Evolutionary conservation across 768 basidiomycete species (phyloP), one percentile per base, ranked within the genome.

Genomic region (Suillus subalutaceus): DNA sequence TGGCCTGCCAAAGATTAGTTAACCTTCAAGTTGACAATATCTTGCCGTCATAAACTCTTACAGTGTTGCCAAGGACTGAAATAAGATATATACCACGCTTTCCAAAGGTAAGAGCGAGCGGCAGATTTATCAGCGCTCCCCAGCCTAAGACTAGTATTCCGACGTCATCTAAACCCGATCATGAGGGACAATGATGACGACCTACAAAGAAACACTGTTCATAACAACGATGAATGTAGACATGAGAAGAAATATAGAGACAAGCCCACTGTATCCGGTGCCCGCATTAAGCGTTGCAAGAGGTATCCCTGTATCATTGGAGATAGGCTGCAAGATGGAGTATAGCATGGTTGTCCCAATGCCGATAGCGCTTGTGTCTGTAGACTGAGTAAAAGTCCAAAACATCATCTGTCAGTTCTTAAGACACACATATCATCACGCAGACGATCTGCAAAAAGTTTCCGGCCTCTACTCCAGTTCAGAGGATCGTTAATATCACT

Each of bases 401-500:
- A n/a, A 38, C 35, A 30, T 53, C 32, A 40, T 26, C 12, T n/a
- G 23, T 41, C 9, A 58, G 63, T 32, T 4, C 26, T 64, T 37
- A 20, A 60, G 26, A 71, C 70, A 37, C 10, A 71, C 70, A 71
- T 20, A 71, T 68, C 70, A 71, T 68, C 3, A 71, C 44, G 30
- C 70, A 71, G 12, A 63, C 26, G 38, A 66, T 60, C 15, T 70
- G 70, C 30, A 65, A 35, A n/a, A 46, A 63, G 44, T 48, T 71
- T 71, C 38, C 70, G 70, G 5, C 64, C 63, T 38, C 55, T 63
- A 40, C 66, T 63, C 72, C 69, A 72, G 67, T 72, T 72, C 50
- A 72, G 61, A 15, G 72, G 72, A 57, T 72, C 72, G 26, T 72
- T 70, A 2, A 72, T 60, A 32, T 72, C 67, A 50, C 65, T 72